Evolutionary conservation across 1,139 yeast genomes (phyloP), one percentile per base, ranked within the genome.

Genomic region (Zygosaccharomyces sapae): DNA sequence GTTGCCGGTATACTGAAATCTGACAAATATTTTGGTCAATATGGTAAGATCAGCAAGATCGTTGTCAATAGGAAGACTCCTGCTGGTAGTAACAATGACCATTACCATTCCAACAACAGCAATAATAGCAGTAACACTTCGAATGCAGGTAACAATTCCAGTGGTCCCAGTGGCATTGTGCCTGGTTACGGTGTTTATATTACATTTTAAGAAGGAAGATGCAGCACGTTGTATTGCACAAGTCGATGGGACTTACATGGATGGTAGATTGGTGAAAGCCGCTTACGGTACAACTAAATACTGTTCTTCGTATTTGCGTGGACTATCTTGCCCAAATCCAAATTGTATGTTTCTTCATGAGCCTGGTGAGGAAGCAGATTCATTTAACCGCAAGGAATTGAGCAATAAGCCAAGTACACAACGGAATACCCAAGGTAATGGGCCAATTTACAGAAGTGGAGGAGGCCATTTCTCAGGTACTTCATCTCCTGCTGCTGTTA

Each of bases 221-320:
- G 98, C 98, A 1, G 86, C 92, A 42, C 80, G 78, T 58, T 92
- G 98, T 70, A 92, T 92, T 50, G 82, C 84, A 35, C 95, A 95
- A 45, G 87, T 94, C 46, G 98, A 94, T 67, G 97, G 97, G 1
- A 85, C 96, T 0, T 74, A 88, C 44, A 86, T 92, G 66, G 98
- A 94, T 63, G 97, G 97, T 4, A 80, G 87, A 65, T 71, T 80
- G 53, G 74, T 85, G 52, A 75, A 95, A 51, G 98, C 98, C 12
- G 97, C 98, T 0, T 95, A 90, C 67, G 99, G 99, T 62, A 94
- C 98, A 3, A 94, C 99, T 10, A 94, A 94, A 69, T 94, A 94
- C 70, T 94, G 99, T 68, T 88, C 96, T 12, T 85, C 96, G 1
- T 94, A 94, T 65, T 74, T 94, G 55, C 79, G 97, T 55, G 97